These are phyloP conservation scores for Sugiyamaella sp. DNA, from an alignment of 1,139 yeast genomes.

Conservation along the genomic window DNA sequence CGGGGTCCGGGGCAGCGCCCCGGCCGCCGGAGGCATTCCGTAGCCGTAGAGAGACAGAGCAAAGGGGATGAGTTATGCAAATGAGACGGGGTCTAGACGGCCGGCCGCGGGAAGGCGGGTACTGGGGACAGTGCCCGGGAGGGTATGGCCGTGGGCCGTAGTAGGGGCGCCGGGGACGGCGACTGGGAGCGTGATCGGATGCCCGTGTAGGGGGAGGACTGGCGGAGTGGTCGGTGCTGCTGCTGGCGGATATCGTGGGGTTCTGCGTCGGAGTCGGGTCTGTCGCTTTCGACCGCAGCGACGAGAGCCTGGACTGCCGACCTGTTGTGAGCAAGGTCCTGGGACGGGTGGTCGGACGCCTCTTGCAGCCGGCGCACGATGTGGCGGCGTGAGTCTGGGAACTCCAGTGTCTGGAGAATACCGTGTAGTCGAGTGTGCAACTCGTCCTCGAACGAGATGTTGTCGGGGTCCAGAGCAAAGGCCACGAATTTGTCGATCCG, in stretches of 20 bases:
- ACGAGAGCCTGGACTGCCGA: neutral
- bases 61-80: too few relatives aligned
- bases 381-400: constrained; percentile 21
- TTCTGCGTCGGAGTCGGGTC: neutral
- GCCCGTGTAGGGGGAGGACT: too few relatives aligned
- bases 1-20: too few relatives aligned
- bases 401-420: constrained; percentile 15
- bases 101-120: too few relatives aligned
- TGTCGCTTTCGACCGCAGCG: neutral
- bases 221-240: too few relatives aligned
- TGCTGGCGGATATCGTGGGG: neutral
- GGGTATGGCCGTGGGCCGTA: too few relatives aligned
- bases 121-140: too few relatives aligned
- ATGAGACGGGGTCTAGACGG: too few relatives aligned
- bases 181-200: too few relatives aligned
- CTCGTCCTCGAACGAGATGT: constrained; percentile 6
- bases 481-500: constrained; percentile 26
- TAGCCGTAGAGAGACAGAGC: too few relatives aligned
- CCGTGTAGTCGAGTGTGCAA: constrained; percentile 9
- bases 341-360: neutral
- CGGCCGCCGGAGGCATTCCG: too few relatives aligned
- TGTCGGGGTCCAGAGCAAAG: constrained; percentile 14
- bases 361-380: constrained; percentile 15
- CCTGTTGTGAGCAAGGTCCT: neutral
- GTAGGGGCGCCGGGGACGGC: too few relatives aligned